Percentiles rank a stretch among this genome's conserved stretches.
Evolutionary conservation across 129 eudicot genomes (phyloP).

Genomic region (Escallonia rubra): DNA sequence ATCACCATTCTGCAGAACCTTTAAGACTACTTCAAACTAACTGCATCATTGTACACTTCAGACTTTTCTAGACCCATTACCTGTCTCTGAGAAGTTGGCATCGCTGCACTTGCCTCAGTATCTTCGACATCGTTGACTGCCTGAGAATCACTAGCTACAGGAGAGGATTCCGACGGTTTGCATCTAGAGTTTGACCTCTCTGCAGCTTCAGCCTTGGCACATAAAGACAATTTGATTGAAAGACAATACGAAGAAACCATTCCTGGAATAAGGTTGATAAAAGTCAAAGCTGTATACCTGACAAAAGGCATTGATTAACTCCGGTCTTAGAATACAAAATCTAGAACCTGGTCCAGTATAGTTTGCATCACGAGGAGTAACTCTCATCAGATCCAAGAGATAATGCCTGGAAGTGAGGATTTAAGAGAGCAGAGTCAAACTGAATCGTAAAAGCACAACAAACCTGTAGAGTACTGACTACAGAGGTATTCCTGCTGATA

Average conservation of each 20-base stretch:
- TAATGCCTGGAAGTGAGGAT: conserved; percentile 64
- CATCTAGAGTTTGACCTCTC: conserved; percentile 37
- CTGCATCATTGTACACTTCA: not conserved
- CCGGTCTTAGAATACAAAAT: conserved; percentile 95
- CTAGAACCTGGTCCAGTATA: conserved; percentile 83
- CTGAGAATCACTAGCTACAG: conserved; percentile 36
- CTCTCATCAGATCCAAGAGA: conserved; percentile 96
- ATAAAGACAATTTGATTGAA: conserved; percentile 11
- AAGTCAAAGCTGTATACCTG: conserved; percentile 41
- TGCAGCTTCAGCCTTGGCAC: conserved; percentile 67
- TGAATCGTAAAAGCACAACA: no score
- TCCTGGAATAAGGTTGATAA: not conserved
- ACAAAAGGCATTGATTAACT: conserved; percentile 74
- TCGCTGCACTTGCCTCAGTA: conserved; percentile 23
- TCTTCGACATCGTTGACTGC: conserved; percentile 31
- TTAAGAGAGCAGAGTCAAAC: not conserved
- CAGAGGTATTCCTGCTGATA: no score
- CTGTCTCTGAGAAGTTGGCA: conserved; percentile 30
- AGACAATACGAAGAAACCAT: not conserved
- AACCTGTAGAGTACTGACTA: no score
- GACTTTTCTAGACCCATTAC: conserved; percentile 14
- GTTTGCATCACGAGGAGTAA: conserved; percentile 99
- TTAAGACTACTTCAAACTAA: not conserved
- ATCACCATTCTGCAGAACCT: not conserved
- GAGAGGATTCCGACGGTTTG: conserved; percentile 25